phyloP scores from a whole-genome alignment of 768 basidiomycete species.

The Hemileccinum rubropunctum region DNA sequence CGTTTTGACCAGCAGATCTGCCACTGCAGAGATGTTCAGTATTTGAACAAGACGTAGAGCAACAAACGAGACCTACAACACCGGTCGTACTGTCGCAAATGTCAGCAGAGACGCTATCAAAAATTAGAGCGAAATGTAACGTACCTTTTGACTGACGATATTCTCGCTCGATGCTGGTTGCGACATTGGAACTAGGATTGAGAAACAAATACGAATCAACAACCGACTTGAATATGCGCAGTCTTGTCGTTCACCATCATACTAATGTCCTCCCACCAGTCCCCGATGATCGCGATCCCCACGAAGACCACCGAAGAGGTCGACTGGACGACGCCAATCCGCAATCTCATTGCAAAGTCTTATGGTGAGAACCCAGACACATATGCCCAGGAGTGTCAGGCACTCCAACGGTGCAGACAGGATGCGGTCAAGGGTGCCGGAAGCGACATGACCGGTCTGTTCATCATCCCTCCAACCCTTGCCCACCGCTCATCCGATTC shows the following conservation, averaged over 20 bases:
- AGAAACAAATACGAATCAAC: constrained; percentile 25
- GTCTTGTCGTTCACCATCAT: background rate
- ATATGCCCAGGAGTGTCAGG: constrained; percentile 79
- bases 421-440: constrained; percentile 97
- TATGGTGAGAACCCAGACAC: constrained; percentile 93
- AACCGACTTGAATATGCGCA: background rate
- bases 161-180: constrained; percentile 86
- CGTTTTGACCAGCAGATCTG: constrained; percentile 86
- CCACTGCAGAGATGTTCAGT: constrained; percentile 41
- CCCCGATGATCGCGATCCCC: constrained; percentile 89
- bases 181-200: constrained; percentile 36
- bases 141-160: constrained; percentile 84
- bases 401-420: constrained; percentile 88
- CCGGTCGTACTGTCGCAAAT: constrained; percentile 66
- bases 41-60: constrained; percentile 18
- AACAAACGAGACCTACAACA: constrained; percentile 62
- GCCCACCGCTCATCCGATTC: background rate
- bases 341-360: constrained; percentile 80
- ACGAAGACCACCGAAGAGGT: constrained; percentile 95
- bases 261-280: constrained; percentile 80
- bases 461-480: background rate
- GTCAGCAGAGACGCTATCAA: background rate
- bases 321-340: constrained; percentile 91
- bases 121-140: background rate
- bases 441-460: constrained; percentile 87